Percentiles rank a stretch among this genome's conserved stretches.
Conservation (phyloP, 169 alveolate species). For the Eimeria tenella region DNA sequence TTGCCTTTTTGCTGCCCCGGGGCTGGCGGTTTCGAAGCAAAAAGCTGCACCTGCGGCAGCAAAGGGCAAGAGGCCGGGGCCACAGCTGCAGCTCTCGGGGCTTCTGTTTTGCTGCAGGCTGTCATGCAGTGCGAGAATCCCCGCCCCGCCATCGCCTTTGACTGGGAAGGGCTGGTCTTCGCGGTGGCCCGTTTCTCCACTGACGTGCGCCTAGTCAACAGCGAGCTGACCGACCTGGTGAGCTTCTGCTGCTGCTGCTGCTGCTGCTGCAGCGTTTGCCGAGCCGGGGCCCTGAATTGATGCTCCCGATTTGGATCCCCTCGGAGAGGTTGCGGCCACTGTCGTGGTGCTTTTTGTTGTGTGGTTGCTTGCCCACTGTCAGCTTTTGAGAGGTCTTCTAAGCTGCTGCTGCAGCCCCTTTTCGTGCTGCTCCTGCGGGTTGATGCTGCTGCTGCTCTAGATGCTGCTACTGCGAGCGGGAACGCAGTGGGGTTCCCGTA, state of each 20-base stretch:
- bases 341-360: no score
- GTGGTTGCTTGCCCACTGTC: no score
- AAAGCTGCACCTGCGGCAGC: no score
- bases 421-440: no score
- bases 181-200: background rate
- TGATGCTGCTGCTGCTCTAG: background rate
- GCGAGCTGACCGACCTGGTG: constrained; percentile 16
- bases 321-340: no score
- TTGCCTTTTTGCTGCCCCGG: no score
- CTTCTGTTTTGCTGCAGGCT: background rate
- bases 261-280: background rate
- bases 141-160: constrained; percentile 14
- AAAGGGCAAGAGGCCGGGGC: no score
- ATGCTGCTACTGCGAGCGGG: no score
- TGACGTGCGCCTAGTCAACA: background rate
- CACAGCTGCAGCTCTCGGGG: background rate
- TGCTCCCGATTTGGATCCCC: no score
- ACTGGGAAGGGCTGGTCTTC: constrained; percentile 10
- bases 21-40: no score
- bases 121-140: constrained; percentile 7
- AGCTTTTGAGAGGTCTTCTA: background rate
- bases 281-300: background rate
- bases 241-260: background rate
- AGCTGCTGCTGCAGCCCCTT: background rate
- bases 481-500: no score